These are phyloP conservation scores for Primulina tabacum DNA, from an alignment of 257 asterid genomes.

Conservation along the genomic window DNA sequence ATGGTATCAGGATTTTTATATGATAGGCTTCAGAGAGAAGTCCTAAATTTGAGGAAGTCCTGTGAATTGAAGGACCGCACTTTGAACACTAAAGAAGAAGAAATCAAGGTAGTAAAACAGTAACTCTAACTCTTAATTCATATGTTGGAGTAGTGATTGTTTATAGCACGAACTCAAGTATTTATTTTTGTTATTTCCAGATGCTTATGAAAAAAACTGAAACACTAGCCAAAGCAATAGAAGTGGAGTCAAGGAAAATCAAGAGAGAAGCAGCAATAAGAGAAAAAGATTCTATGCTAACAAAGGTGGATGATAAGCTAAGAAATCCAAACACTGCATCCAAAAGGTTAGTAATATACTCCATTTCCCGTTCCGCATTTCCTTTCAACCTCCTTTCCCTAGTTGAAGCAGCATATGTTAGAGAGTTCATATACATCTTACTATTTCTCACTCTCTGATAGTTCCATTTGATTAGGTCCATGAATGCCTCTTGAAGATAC, in stretches of 20 bases:
- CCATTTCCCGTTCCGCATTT: not conserved
- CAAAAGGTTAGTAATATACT: slow-evolving; percentile 41
- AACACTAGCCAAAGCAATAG: slow-evolving; percentile 59
- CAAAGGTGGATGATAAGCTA: slow-evolving; percentile 38
- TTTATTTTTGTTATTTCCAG: slow-evolving; percentile 36
- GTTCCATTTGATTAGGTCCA: slow-evolving; percentile 33
- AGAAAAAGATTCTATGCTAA: slow-evolving; percentile 43
- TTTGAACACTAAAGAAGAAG: slow-evolving; percentile 68
- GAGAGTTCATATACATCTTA: not conserved
- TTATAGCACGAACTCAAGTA: slow-evolving; percentile 2
- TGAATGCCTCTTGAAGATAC: slow-evolving; percentile 36
- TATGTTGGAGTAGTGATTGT: slow-evolving; percentile 1
- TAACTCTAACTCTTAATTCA: not conserved
- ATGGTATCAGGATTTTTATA: slow-evolving; percentile 74
- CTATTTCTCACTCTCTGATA: not conserved
- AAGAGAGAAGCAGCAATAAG: slow-evolving; percentile 62
- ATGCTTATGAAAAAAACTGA: slow-evolving; percentile 64
- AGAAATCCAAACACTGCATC: slow-evolving; percentile 37
- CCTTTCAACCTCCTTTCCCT: not conserved
- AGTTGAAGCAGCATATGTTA: not conserved
- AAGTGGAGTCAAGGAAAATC: slow-evolving; percentile 58
- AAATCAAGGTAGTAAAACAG: slow-evolving; percentile 50
- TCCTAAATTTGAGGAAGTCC: slow-evolving; percentile 59
- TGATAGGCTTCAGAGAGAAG: slow-evolving; percentile 89
- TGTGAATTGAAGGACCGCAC: slow-evolving; percentile 48